Percentiles rank a stretch among this genome's conserved stretches.
These are phyloP conservation scores for Sophora flavescens DNA, from an alignment of 306 rosid species.

Conservation along the genomic window DNA sequence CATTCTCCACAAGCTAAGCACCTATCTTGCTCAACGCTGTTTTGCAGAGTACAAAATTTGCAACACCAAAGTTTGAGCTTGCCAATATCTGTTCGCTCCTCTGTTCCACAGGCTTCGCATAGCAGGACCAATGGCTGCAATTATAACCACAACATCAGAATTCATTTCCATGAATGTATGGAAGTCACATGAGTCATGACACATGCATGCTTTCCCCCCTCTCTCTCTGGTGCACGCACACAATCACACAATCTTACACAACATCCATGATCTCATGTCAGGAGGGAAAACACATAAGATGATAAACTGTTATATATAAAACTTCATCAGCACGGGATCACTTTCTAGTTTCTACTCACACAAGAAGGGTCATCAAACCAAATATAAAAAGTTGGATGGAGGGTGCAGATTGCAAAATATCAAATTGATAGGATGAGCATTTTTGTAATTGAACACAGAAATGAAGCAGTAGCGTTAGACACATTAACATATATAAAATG, in stretches of 20 bases:
- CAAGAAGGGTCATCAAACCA: too few species aligned
- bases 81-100: conserved; percentile 26
- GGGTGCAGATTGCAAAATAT: not conserved
- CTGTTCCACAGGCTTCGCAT: conserved; percentile 60
- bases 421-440: not conserved
- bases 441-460: not conserved
- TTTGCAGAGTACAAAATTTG: conserved; percentile 68
- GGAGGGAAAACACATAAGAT: too few species aligned
- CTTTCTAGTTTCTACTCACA: too few species aligned
- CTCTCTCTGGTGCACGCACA: too few species aligned
- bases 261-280: too few species aligned
- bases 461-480: not conserved
- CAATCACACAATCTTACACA: too few species aligned
- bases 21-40: conserved; percentile 56
- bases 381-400: conserved; percentile 7
- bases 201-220: too few species aligned
- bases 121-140: conserved; percentile 54
- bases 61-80: conserved; percentile 62
- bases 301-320: too few species aligned
- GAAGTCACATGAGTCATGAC: not conserved
- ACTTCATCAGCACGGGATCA: too few species aligned
- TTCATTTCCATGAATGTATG: conserved; percentile 13
- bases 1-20: conserved; percentile 71
- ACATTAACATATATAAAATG: conserved; percentile 2
- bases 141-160: conserved; percentile 15